phyloP scores from a whole-genome alignment of 768 basidiomycete species.

The Tremella mesenterica region DNA sequence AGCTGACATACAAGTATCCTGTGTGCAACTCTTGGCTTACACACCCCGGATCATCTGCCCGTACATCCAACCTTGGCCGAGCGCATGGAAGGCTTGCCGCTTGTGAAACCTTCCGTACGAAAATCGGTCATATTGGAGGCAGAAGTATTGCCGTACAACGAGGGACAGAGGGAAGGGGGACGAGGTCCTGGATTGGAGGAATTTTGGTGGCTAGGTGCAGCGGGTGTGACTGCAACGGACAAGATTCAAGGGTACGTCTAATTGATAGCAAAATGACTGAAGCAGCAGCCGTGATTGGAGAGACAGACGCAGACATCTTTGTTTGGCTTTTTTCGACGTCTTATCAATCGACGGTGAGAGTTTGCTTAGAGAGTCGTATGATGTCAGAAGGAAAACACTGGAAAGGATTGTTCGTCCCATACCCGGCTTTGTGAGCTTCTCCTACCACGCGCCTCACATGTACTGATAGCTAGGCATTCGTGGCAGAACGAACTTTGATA shows the following conservation, averaged over 20 bases:
- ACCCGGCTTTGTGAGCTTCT: slow-evolving; percentile 51
- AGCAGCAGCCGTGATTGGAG: neutral
- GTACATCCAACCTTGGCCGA: slow-evolving; percentile 3
- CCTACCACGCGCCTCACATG: neutral
- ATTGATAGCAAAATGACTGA: neutral
- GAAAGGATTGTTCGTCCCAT: slow-evolving; percentile 53
- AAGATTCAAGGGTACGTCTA: neutral
- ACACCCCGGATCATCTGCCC: slow-evolving; percentile 7
- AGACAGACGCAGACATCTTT: slow-evolving; percentile 51
- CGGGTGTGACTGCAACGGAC: slow-evolving; percentile 17
- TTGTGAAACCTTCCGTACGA: neutral
- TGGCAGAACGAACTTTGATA: slow-evolving; percentile 55
- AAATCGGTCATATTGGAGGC: slow-evolving; percentile 57
- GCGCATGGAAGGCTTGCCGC: neutral
- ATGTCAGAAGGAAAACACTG: slow-evolving; percentile 55
- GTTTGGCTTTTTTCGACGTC: slow-evolving; percentile 79
- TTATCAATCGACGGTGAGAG: slow-evolving; percentile 59
- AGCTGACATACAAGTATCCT: slow-evolving; percentile 50
- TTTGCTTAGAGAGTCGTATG: slow-evolving; percentile 55
- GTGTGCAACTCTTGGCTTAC: slow-evolving; percentile 54
- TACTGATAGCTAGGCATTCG: slow-evolving; percentile 7
- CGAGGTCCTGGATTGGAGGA: slow-evolving; percentile 57
- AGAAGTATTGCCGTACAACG: slow-evolving; percentile 80
- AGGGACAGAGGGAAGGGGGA: slow-evolving; percentile 43
- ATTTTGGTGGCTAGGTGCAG: slow-evolving; percentile 46